Base-by-base conservation (phyloP, 495 filamentous ascomycete species). In the Annulohypoxylon maeteangense region DNA sequence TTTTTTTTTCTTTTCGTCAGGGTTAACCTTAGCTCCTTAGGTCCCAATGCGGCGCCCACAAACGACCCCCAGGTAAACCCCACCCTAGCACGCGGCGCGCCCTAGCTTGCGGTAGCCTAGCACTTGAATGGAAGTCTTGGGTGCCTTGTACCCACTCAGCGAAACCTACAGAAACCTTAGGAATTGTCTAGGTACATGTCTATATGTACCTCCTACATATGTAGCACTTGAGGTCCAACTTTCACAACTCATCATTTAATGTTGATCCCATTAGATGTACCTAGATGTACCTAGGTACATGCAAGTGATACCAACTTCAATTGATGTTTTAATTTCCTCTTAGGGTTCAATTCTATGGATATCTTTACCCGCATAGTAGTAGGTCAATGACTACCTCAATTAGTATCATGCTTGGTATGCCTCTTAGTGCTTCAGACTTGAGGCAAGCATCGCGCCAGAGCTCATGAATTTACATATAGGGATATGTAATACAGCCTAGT, bases 81-180 rank as follows among this genome's bases (percentile, higher is more conserved):
- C 47, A 51, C 47, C 4, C 23, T 29, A 51, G 12, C 34, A 57
- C 36, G 54, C 54, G 20, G n/a, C 32, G 20, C 47, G 18, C 34
- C 34, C 32, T n/a, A 54, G 50, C 16, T 20, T 40, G 54, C n/a
- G n/a, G n/a, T 16, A 42, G n/a, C 38, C 38, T 42, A 42, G 11
- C 29, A 22, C 53, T 8, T 56, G 31, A 38, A 27, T 50, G 47
- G 47, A 20, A 45, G 14, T 38, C 8, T 11, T 38, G 36, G 36
- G 36, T 16, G 16, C n/a, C 44, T 27, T 51, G 60, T 53, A 51
- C 67, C 68, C 65, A 68, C 48, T 54, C 67, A 47, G 38, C 67
- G 78, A 78, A 79, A 59, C 73, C 27, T 62, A 60, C 61, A 74
- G 79, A 81, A 81, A 38, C 72, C 45, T 48, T 48, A 64, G 45